Percentiles rank a stretch among this genome's conserved stretches.
phyloP scores from a whole-genome alignment of 2,329 filamentous ascomycete genomes.

The Domatiomyces catenatus region DNA sequence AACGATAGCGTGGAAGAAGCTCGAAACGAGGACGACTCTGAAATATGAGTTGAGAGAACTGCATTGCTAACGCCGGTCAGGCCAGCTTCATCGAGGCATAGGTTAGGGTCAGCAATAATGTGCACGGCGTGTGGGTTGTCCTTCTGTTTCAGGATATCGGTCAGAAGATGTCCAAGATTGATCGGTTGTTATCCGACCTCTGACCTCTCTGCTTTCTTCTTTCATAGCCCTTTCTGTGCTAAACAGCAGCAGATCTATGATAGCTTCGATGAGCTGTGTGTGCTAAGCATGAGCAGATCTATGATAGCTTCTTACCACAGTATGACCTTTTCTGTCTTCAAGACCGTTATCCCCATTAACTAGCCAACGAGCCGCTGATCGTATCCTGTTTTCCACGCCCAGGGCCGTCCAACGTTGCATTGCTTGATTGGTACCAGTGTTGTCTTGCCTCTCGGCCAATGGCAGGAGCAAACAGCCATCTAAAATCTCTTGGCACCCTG shows the following conservation, averaged over 20 bases:
- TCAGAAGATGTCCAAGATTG: neutral
- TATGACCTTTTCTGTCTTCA: neutral
- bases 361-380: neutral
- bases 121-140: too few relatives aligned
- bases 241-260: too few relatives aligned
- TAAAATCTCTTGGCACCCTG: neutral
- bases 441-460: neutral
- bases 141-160: too few relatives aligned
- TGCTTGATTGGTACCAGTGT: neutral
- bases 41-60: too few relatives aligned
- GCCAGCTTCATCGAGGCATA: too few relatives aligned
- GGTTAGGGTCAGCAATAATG: too few relatives aligned
- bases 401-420: neutral
- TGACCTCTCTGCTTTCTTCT: neutral
- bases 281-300: too few relatives aligned
- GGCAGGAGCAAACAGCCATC: neutral
- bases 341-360: neutral
- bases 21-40: neutral
- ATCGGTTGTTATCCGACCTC: neutral
- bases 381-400: neutral
- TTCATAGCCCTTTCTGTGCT: neutral
- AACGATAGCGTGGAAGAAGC: neutral
- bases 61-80: too few relatives aligned
- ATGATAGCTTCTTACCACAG: too few relatives aligned
- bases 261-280: too few relatives aligned